Conservation (phyloP, 2,329 filamentous ascomycete genomes). For the Microdochium paspali region DNA sequence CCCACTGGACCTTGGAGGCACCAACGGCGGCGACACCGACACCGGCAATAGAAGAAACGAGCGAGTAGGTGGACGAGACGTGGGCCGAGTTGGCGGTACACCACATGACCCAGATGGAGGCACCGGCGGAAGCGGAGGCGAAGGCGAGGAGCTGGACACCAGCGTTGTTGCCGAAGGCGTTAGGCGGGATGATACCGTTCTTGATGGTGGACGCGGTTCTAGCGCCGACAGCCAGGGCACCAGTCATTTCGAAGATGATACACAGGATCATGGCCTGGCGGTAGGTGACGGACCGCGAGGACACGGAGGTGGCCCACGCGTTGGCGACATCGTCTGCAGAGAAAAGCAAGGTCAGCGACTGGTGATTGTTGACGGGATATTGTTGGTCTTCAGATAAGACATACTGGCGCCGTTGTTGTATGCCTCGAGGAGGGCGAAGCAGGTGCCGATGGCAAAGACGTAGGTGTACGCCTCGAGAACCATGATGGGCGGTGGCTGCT, state of each 20-base stretch:
- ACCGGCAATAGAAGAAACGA: constrained; percentile 59
- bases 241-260: constrained; percentile 58
- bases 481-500: constrained; percentile 31
- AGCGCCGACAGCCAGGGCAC: constrained; percentile 57
- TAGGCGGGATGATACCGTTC: constrained; percentile 60
- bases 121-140: constrained; percentile 53
- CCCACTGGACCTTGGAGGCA: constrained; percentile 54
- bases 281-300: constrained; percentile 67
- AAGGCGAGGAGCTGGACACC: constrained; percentile 62
- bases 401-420: constrained; percentile 73
- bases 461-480: constrained; percentile 56
- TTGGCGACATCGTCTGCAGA: constrained; percentile 70
- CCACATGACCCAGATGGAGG: constrained; percentile 71
- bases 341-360: constrained; percentile 6
- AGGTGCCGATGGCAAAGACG: constrained; percentile 65
- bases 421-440: constrained; percentile 68
- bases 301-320: constrained; percentile 72
- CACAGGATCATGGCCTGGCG: constrained; percentile 59
- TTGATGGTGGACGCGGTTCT: constrained; percentile 71
- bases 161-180: constrained; percentile 49
- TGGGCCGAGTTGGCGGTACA: constrained; percentile 65
- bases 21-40: constrained; percentile 61
- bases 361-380: neutral
- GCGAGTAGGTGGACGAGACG: constrained; percentile 64
- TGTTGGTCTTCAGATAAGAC: constrained; percentile 23